phyloP scores from a whole-genome alignment of 2,329 filamentous ascomycete species.

The Dactylellina leptospora region DNA sequence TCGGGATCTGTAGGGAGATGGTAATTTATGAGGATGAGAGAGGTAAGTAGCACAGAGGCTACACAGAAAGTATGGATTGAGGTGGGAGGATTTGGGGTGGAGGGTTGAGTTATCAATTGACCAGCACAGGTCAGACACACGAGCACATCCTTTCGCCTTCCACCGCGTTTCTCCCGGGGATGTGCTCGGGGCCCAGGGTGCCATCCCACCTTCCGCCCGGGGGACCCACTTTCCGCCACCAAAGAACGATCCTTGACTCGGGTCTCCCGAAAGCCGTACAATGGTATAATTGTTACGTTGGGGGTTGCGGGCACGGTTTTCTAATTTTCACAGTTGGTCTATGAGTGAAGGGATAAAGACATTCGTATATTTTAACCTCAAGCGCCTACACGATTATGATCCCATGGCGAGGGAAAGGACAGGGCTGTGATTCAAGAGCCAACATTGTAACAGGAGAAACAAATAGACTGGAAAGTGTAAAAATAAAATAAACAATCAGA shows the following conservation, averaged over 20 bases:
- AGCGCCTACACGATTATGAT: constrained; percentile 48
- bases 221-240: not conserved
- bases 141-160: constrained; percentile 22
- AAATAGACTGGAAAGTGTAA: not conserved
- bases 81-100: not conserved
- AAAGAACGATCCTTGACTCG: too few relatives aligned
- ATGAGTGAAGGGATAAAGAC: constrained; percentile 9
- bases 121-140: constrained; percentile 27
- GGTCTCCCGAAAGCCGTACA: too few relatives aligned
- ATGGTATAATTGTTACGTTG: too few relatives aligned
- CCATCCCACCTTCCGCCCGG: not conserved
- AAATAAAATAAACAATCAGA: constrained; percentile 1
- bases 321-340: too few relatives aligned
- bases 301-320: too few relatives aligned
- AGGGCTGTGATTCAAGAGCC: too few relatives aligned
- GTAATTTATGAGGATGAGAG: not conserved
- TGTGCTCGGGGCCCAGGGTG: not conserved
- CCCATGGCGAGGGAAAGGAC: too few relatives aligned
- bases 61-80: too few relatives aligned
- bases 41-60: too few relatives aligned
- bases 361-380: constrained; percentile 34
- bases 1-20: not conserved
- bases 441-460: too few relatives aligned
- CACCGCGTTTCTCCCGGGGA: too few relatives aligned
- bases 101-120: constrained; percentile 3